These are phyloP conservation scores for Apiospora aurea DNA, from an alignment of 2,329 filamentous ascomycete genomes.

Conservation along the genomic window DNA sequence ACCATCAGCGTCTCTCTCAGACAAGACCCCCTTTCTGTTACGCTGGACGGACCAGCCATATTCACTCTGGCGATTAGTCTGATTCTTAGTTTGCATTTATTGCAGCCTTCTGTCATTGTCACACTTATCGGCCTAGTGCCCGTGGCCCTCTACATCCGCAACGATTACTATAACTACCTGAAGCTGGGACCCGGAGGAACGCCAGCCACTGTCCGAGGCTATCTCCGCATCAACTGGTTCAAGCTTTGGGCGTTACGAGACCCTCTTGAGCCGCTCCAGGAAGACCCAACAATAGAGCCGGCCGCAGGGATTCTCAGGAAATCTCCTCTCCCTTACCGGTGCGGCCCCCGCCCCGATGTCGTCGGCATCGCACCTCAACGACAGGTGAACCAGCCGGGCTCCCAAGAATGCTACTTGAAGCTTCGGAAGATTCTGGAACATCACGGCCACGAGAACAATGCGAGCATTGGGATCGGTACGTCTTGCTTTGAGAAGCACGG, in stretches of 20 bases:
- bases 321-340: conserved; percentile 64
- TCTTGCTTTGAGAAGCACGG: conserved; percentile 86
- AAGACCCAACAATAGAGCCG: conserved; percentile 60
- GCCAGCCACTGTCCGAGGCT: conserved; percentile 75
- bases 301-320: conserved; percentile 63
- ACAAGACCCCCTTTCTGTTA: conserved; percentile 60
- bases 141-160: conserved; percentile 60
- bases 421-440: conserved; percentile 61
- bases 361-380: conserved; percentile 29
- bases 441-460: conserved; percentile 55
- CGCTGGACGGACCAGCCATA: conserved; percentile 58
- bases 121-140: conserved; percentile 59
- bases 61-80: conserved; percentile 53
- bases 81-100: conserved; percentile 59
- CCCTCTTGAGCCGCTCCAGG: conserved; percentile 66
- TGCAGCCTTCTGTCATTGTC: conserved; percentile 56
- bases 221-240: conserved; percentile 75
- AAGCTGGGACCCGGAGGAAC: conserved; percentile 82
- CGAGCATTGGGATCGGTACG: conserved; percentile 64
- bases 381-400: conserved; percentile 62
- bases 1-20: conserved; percentile 53
- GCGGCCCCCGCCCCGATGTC: conserved; percentile 57
- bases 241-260: conserved; percentile 75
- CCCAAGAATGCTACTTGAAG: conserved; percentile 58
- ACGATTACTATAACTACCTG: conserved; percentile 79